A percentile compares a stretch with the other conserved stretches of the same genome.
phyloP scores from a whole-genome alignment of 169 alveolate species.

The Plasmodium knowlesi region DNA sequence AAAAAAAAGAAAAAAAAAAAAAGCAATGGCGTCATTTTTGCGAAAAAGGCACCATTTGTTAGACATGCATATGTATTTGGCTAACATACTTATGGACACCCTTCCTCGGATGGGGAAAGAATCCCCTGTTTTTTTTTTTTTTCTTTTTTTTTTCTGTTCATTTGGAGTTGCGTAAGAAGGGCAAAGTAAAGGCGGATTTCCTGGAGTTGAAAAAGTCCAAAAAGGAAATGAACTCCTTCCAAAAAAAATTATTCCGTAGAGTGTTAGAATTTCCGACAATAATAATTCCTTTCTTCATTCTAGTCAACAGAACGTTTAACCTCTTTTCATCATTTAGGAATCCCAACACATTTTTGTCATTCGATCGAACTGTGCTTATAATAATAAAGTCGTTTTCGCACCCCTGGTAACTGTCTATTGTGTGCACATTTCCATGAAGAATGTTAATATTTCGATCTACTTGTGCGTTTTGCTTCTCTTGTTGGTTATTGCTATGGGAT shows the following conservation, averaged over 20 bases:
- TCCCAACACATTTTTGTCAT: slow-evolving; percentile 40
- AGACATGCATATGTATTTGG: background rate
- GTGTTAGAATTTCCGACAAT: slow-evolving; percentile 71
- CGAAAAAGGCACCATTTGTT: background rate
- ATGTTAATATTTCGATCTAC: background rate
- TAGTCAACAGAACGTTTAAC: slow-evolving; percentile 60
- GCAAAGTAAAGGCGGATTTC: slow-evolving; percentile 38
- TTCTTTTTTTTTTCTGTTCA: background rate
- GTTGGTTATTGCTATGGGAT: background rate
- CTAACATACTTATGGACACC: background rate
- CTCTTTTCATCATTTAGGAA: slow-evolving; percentile 69
- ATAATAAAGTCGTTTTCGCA: slow-evolving; percentile 65
- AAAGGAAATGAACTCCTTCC: slow-evolving; percentile 69
- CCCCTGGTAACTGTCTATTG: slow-evolving; percentile 74
- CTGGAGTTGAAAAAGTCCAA: slow-evolving; percentile 65
- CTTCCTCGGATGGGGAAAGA: background rate
- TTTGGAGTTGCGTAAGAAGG: background rate
- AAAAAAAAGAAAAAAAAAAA: background rate
- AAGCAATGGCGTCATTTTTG: background rate
- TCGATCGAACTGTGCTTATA: slow-evolving; percentile 70
- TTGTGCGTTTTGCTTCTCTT: background rate
- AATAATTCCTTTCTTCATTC: slow-evolving; percentile 66
- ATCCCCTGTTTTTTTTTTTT: background rate
- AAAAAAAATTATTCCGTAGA: slow-evolving; percentile 40
- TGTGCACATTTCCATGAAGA: slow-evolving; percentile 42